A percentile compares a stretch with the other conserved stretches of the same genome.
Conservation (phyloP, 2,329 filamentous ascomycete species). For the Botryosphaeria dothidea region DNA sequence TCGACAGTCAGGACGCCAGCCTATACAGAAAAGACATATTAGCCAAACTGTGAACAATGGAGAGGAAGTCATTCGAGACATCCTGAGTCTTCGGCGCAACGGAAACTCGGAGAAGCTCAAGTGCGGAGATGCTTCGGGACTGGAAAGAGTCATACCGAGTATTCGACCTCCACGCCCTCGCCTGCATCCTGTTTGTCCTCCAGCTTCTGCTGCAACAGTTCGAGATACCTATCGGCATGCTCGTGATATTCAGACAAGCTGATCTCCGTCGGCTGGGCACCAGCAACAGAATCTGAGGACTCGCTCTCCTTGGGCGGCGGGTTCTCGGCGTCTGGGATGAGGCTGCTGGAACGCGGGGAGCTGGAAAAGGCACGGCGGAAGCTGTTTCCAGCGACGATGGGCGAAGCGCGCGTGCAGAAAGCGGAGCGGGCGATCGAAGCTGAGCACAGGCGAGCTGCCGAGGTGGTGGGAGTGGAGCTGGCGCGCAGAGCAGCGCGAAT, state of each 20-base stretch:
- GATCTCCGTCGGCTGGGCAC: constrained; percentile 62
- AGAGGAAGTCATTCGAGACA: neutral
- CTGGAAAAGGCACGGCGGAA: constrained; percentile 29
- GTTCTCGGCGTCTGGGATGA: constrained; percentile 48
- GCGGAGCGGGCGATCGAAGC: neutral
- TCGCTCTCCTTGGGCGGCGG: constrained; percentile 39
- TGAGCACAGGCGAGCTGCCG: constrained; percentile 3
- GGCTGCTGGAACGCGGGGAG: constrained; percentile 31
- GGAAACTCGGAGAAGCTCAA: neutral
- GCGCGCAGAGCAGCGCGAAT: constrained; percentile 11
- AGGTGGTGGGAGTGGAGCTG: neutral
- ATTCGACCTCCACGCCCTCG: constrained; percentile 85
- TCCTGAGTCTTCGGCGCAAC: neutral
- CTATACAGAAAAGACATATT: constrained; percentile 46
- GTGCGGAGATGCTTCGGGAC: neutral
- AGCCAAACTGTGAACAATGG: neutral
- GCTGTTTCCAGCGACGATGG: neutral
- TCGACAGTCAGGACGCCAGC: constrained; percentile 80
- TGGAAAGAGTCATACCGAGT: constrained; percentile 61
- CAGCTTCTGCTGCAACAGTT: constrained; percentile 59
- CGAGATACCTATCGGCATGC: constrained; percentile 73
- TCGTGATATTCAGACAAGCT: constrained; percentile 73
- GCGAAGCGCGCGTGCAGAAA: neutral
- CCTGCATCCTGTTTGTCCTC: constrained; percentile 74
- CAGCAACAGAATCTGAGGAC: constrained; percentile 33